Percentiles rank a stretch among this genome's conserved stretches.
Conservation (phyloP, 441 rosid species). For the Gossypium gossypioides region DNA sequence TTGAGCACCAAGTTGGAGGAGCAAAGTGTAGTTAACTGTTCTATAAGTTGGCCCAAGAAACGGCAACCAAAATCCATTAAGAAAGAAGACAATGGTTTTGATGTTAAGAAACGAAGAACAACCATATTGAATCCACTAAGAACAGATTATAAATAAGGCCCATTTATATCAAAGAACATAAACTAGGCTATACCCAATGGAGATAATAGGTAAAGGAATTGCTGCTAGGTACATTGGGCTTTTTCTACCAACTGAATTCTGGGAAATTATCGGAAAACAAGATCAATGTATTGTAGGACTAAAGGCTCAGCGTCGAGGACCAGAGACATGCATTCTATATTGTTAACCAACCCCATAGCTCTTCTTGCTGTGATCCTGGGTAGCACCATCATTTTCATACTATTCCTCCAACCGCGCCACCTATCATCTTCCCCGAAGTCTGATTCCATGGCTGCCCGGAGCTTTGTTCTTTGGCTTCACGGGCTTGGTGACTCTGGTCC, state of each 20-base stretch:
- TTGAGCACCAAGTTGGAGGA: constrained; percentile 62
- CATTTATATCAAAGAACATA: not conserved
- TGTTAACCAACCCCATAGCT: constrained; percentile 22
- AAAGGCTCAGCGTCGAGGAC: constrained; percentile 14
- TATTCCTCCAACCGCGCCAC: constrained; percentile 17
- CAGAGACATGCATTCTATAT: constrained; percentile 21
- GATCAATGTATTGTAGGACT: not conserved
- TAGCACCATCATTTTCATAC: constrained; percentile 21
- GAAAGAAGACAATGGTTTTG: not conserved
- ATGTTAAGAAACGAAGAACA: not conserved
- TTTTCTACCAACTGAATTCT: not conserved
- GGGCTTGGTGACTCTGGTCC: constrained; percentile 85
- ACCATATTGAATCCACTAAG: too few relatives aligned
- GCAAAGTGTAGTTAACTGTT: constrained; percentile 52
- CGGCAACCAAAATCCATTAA: constrained; percentile 20
- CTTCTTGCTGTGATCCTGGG: constrained; percentile 23
- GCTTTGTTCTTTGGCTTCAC: constrained; percentile 76
- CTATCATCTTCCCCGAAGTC: constrained; percentile 20
- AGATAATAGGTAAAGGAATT: not conserved
- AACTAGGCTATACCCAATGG: not conserved
- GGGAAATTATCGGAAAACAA: not conserved
- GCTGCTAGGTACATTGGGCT: not conserved
- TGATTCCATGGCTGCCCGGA: constrained; percentile 44
- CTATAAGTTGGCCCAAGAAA: constrained; percentile 61
- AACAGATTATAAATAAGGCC: not conserved